Evolutionary conservation across 768 basidiomycete species (phyloP).

Genomic region (Boletus rufocinnamomeus): DNA sequence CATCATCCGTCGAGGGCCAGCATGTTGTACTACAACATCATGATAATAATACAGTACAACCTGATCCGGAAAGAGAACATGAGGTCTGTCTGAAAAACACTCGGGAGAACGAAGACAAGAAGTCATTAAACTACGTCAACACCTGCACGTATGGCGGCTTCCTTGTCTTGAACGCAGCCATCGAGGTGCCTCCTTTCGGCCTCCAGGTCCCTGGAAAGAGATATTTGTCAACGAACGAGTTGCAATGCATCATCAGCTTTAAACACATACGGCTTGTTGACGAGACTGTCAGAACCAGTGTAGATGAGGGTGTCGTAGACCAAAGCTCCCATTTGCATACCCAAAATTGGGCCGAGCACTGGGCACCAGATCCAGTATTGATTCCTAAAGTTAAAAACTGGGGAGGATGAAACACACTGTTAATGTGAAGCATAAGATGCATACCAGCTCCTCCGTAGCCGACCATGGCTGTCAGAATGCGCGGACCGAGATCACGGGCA

Average conservation of each 20-base stretch:
- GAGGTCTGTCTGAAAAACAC: not conserved
- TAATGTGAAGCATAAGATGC: constrained; percentile 33
- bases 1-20: not conserved
- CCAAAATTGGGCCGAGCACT: constrained; percentile 57
- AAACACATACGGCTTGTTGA: constrained; percentile 51
- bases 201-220: constrained; percentile 12
- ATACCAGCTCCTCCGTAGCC: constrained; percentile 58
- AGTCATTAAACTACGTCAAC: constrained; percentile 13
- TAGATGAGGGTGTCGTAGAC: constrained; percentile 63
- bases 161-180: constrained; percentile 4
- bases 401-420: not conserved
- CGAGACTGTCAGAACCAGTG: constrained; percentile 52
- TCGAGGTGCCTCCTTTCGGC: constrained; percentile 21
- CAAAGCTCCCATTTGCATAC: constrained; percentile 54
- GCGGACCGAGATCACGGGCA: constrained; percentile 71
- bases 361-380: constrained; percentile 81
- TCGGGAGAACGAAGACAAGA: not conserved
- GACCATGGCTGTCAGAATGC: constrained; percentile 68
- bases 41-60: not conserved
- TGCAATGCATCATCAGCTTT: not conserved
- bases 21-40: not conserved
- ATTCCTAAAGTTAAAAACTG: constrained; percentile 36
- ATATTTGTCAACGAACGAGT: not conserved
- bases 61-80: not conserved
- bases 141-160: not conserved